Evolutionary conservation across 2,329 filamentous ascomycete genomes (phyloP), one percentile per base, ranked within the genome.

Genomic region (Sclerotinia subarctica): DNA sequence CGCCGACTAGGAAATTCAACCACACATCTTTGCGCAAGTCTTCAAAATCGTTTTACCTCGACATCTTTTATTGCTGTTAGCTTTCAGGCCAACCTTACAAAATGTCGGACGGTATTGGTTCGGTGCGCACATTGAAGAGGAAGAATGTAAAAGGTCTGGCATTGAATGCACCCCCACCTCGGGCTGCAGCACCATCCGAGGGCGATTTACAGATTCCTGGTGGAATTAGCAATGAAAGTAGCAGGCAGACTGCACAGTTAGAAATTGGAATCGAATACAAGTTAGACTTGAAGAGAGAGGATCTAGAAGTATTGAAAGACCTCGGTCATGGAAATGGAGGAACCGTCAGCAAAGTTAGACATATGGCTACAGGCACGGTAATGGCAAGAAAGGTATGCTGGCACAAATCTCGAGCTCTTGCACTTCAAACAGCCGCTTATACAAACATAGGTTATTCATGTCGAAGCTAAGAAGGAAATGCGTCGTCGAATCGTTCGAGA

Each of bases 251-350:
- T 1, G 85, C 84, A 64, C 86, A 89, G 71, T 84, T 99, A 58
- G 94, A 99, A 81, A 98, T 99, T 77, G 95, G 95, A 26, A 92
- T 98, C 71, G 95, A 99, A 81, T 98, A 98, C 83, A 94, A 94
- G 78, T 83, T 98, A 60, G 93, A 99, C 78, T 83, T 98, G 75
- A 88, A 91, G 75, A 94, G 92, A 66, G 94, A 98, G 76, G 95
- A 99, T 79, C 81, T 99, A 64, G 90, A 97, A 74, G 90, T 97
- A 47, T 82, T 99, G 74, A 97, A 96, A 82, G 95, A 99, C 80
- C 85, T 99, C 46, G 95, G 95, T 59, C 92, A 93, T 63, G 95
- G 95, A 70, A 99, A 99, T 82, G 95, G 95, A 76, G 95, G 95
- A 68, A 98, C 95, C 26, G 95, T 99, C 76, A 98, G 94, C 83